A percentile compares a stretch with the other conserved stretches of the same genome.
phyloP scores from a whole-genome alignment of 768 basidiomycete genomes.

The Suillus weaverae region DNA sequence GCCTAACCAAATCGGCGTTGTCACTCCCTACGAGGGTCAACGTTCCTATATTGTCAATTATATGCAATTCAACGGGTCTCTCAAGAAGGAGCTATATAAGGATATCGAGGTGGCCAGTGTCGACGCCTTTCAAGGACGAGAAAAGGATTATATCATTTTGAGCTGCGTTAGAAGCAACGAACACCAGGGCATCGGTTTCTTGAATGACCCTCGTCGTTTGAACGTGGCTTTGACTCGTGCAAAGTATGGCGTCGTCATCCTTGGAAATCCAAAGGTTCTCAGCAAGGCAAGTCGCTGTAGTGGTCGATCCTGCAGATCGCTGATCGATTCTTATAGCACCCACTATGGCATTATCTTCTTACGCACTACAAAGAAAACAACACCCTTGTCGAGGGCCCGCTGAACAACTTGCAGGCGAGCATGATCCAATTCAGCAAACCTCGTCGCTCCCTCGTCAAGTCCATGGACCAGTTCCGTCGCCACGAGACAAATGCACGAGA shows the following conservation, averaged over 20 bases:
- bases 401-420: slow-evolving; percentile 94
- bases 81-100: slow-evolving; percentile 99
- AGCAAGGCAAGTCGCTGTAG: slow-evolving; percentile 76
- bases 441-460: slow-evolving; percentile 81
- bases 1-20: slow-evolving; percentile 94
- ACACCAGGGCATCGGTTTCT: slow-evolving; percentile 98
- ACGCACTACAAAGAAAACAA: slow-evolving; percentile 98
- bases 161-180: slow-evolving; percentile 98
- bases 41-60: slow-evolving; percentile 98
- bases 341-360: slow-evolving; percentile 96
- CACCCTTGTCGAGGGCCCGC: slow-evolving; percentile 91
- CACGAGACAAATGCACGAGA: slow-evolving; percentile 92
- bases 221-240: slow-evolving; percentile 97
- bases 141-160: slow-evolving; percentile 99
- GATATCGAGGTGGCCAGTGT: slow-evolving; percentile 99
- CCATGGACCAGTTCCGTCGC: slow-evolving; percentile 90
- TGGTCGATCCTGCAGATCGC: slow-evolving; percentile 7
- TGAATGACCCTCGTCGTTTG: slow-evolving; percentile 94
- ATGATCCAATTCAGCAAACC: slow-evolving; percentile 99
- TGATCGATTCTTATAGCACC: slow-evolving; percentile 62
- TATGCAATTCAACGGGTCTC: slow-evolving; percentile 99
- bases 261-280: slow-evolving; percentile 99
- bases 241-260: slow-evolving; percentile 96
- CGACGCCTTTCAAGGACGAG: slow-evolving; percentile 98
- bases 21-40: slow-evolving; percentile 99